A percentile compares a stretch with the other conserved stretches of the same genome.
Evolutionary conservation across 148 eudicot genomes (phyloP).

Genomic region (Diospyros lotus): DNA sequence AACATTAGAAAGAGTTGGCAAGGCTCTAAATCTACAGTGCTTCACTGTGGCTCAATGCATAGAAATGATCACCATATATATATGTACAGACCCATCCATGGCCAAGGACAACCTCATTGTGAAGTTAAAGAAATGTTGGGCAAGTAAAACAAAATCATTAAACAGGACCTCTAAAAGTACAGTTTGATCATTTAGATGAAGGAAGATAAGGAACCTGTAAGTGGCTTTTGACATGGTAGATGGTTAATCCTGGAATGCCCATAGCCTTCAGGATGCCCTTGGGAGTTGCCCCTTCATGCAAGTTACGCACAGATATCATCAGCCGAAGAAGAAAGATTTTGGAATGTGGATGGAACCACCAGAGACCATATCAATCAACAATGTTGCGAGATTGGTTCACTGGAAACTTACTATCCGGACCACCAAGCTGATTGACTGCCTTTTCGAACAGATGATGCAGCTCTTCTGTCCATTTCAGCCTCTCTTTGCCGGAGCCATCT

Average conservation of each 20-base stretch:
- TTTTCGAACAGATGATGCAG: slow-evolving; percentile 43
- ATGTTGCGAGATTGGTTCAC: not conserved
- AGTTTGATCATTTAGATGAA: not conserved
- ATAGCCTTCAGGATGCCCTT: slow-evolving; percentile 45
- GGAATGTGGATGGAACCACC: not conserved
- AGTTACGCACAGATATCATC: not conserved
- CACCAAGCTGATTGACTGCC: slow-evolving; percentile 46
- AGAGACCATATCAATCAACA: no score
- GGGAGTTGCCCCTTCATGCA: slow-evolving; percentile 44
- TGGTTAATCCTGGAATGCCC: slow-evolving; percentile 39
- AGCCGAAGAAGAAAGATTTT: not conserved
- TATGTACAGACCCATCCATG: no score
- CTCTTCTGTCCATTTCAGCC: slow-evolving; percentile 43
- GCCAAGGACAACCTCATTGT: no score
- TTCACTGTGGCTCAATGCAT: no score
- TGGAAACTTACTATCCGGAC: slow-evolving; percentile 39
- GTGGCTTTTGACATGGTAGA: slow-evolving; percentile 51
- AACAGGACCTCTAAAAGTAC: no score
- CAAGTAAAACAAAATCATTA: no score
- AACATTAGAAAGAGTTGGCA: no score
- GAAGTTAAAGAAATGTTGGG: no score
- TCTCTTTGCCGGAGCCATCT: slow-evolving; percentile 31
- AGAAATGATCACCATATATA: no score
- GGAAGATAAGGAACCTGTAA: slow-evolving; percentile 27
- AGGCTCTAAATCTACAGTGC: no score